Evolutionary conservation across 345 rosid genomes (phyloP).

Genomic region (Brassica nigra): DNA sequence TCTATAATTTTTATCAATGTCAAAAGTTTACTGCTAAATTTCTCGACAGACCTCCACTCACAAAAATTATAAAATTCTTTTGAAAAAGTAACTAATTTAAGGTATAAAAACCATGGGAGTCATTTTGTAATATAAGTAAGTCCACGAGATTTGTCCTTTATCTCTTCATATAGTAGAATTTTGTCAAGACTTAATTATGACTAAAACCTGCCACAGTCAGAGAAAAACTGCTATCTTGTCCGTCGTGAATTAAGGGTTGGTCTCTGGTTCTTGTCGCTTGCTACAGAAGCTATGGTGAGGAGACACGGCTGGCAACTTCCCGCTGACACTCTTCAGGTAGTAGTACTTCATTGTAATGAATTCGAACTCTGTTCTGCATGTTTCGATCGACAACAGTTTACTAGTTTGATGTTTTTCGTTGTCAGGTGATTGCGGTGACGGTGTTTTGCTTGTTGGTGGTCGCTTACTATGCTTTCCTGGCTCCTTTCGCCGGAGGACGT

Average conservation of each 20-base stretch:
- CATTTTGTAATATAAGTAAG: no score
- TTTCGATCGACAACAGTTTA: neutral
- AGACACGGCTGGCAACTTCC: conserved; percentile 98
- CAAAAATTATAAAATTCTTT: neutral
- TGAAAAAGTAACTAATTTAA: no score
- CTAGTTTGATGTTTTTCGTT: conserved; percentile 9
- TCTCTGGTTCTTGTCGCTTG: neutral
- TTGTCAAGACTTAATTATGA: neutral
- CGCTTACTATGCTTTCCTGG: conserved; percentile 91
- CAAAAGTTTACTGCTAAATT: neutral
- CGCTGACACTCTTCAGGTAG: conserved; percentile 93
- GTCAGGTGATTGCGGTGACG: conserved; percentile 88
- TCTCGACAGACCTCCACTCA: neutral
- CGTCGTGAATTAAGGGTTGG: conserved; percentile 5
- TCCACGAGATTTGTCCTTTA: no score
- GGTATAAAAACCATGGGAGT: no score
- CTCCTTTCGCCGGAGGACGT: conserved; percentile 88
- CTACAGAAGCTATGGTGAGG: conserved; percentile 71
- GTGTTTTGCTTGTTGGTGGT: conserved; percentile 89
- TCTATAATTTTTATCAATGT: neutral
- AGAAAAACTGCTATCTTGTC: neutral
- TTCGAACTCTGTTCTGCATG: neutral
- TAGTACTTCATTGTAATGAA: conserved; percentile 32
- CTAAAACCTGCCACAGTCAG: neutral
- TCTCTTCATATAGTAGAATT: neutral